These are phyloP conservation scores for Pleurotus tuoliensis DNA, from an alignment of 768 basidiomycete genomes.

Conservation along the genomic window DNA sequence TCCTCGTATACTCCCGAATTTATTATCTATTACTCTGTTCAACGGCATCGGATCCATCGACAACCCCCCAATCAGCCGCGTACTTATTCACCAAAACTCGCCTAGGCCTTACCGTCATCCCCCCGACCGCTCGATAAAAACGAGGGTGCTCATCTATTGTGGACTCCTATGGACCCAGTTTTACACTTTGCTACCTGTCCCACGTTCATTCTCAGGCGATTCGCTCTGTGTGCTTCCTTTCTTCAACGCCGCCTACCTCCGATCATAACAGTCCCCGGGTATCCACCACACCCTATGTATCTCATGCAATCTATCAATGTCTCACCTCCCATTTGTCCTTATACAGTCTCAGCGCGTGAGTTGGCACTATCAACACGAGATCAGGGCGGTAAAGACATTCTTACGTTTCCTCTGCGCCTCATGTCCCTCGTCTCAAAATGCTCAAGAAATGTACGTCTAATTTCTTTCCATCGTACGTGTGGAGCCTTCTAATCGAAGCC, in stretches of 20 bases:
- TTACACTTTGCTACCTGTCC: background rate
- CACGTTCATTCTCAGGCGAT: background rate
- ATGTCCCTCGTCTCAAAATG: background rate
- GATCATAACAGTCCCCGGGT: no score
- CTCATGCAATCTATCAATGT: background rate
- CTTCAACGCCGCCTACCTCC: background rate
- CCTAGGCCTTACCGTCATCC: background rate
- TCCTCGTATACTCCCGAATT: background rate
- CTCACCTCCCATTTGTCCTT: conserved; percentile 1
- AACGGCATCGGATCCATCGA: background rate
- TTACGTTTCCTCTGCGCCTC: conserved; percentile 5
- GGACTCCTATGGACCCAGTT: background rate
- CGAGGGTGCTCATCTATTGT: background rate
- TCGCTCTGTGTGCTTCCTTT: background rate
- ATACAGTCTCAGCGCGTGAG: background rate
- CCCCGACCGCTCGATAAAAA: background rate
- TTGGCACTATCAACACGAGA: conserved; percentile 1
- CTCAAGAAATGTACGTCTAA: background rate
- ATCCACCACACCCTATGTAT: no score
- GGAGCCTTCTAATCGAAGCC: no score
- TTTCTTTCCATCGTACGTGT: no score
- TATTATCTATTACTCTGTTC: conserved; percentile 4
- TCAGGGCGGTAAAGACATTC: conserved; percentile 1
- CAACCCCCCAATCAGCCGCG: background rate
- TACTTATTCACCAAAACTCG: background rate